These are phyloP conservation scores for Fistulina hepatica DNA, from an alignment of 1,284 basidiomycete genomes.

Conservation along the genomic window DNA sequence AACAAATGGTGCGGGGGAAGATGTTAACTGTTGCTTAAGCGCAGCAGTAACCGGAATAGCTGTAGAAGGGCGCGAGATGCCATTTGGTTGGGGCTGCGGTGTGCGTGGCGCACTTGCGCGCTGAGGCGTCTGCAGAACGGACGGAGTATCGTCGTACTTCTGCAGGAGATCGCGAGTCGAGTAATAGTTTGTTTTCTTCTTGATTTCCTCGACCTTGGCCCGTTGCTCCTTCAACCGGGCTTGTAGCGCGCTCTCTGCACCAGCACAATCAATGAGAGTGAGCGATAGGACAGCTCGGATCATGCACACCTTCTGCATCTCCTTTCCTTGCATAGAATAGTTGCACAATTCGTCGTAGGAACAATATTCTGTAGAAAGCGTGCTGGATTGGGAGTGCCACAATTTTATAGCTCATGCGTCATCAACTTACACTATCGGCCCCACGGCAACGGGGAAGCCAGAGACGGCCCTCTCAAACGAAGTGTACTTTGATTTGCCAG, in stretches of 20 bases:
- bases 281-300: neutral
- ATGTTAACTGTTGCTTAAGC: neutral
- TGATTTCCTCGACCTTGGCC: conserved; percentile 89
- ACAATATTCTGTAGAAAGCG: conserved; percentile 55
- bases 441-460: conserved; percentile 50
- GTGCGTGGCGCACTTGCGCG: conserved; percentile 15
- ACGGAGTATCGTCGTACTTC: conserved; percentile 66
- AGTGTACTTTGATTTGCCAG: conserved; percentile 21
- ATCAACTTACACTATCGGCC: conserved; percentile 68
- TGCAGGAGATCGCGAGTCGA: conserved; percentile 84
- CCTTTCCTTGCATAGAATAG: conserved; percentile 83
- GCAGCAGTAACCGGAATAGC: no score
- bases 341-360: conserved; percentile 73
- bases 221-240: conserved; percentile 71
- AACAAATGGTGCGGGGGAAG: conserved; percentile 18
- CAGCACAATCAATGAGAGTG: neutral
- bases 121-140: conserved; percentile 3
- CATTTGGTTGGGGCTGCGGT: conserved; percentile 10
- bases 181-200: conserved; percentile 95
- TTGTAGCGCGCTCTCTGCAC: conserved; percentile 70
- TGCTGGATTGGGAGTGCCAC: neutral
- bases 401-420: conserved; percentile 8
- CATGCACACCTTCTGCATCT: conserved; percentile 70
- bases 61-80: no score
- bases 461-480: conserved; percentile 35